Conservation (phyloP, 371 early-diverging fungal species). For the Circinella umbellata region DNA sequence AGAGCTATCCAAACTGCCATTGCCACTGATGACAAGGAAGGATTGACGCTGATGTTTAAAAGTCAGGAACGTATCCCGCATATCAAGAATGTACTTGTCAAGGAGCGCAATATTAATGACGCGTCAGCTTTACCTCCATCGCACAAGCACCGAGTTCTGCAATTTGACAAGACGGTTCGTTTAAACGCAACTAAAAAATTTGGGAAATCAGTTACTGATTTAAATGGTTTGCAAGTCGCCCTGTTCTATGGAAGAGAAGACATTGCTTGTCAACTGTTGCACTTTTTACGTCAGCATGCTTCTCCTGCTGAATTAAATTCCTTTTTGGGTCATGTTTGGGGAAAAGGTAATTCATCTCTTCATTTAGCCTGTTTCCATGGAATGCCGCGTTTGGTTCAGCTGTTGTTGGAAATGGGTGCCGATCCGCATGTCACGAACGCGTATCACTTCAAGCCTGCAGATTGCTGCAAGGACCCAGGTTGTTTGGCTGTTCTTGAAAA, state of each 20-base stretch:
- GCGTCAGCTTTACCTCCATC: slow-evolving; percentile 23
- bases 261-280: slow-evolving; percentile 18
- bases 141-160: slow-evolving; percentile 27
- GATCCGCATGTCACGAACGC: slow-evolving; percentile 64
- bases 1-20: slow-evolving; percentile 22
- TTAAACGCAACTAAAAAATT: slow-evolving; percentile 13
- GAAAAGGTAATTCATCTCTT: slow-evolving; percentile 69
- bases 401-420: slow-evolving; percentile 66
- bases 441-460: slow-evolving; percentile 66
- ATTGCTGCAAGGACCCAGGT: slow-evolving; percentile 66
- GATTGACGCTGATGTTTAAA: slow-evolving; percentile 12
- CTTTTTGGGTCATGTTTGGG: slow-evolving; percentile 74
- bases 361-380: slow-evolving; percentile 76
- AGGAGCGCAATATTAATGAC: slow-evolving; percentile 21
- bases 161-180: slow-evolving; percentile 17
- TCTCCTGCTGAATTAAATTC: slow-evolving; percentile 9
- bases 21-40: slow-evolving; percentile 19
- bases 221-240: slow-evolving; percentile 29
- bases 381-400: slow-evolving; percentile 68
- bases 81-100: slow-evolving; percentile 21
- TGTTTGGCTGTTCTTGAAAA: slow-evolving; percentile 14
- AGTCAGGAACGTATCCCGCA: slow-evolving; percentile 13
- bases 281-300: slow-evolving; percentile 18
- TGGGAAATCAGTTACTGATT: slow-evolving; percentile 24
- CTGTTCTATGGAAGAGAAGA: slow-evolving; percentile 20